These are phyloP conservation scores for Mikania micrantha DNA, from an alignment of 129 eudicot species.

Conservation along the genomic window DNA sequence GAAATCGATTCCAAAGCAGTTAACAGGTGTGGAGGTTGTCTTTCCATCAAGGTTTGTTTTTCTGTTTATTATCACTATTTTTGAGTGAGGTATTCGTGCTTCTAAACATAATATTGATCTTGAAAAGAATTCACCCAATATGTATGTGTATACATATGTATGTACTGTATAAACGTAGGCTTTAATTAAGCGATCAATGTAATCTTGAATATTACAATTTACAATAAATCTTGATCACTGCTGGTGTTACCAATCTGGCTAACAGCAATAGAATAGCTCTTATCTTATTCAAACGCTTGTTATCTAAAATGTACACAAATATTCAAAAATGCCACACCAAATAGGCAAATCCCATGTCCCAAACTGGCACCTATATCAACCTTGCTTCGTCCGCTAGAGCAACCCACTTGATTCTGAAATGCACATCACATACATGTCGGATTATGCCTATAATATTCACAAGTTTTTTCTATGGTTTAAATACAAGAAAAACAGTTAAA, in stretches of 20 bases:
- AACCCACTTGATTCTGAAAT: background rate
- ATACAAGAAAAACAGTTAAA: background rate
- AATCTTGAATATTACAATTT: background rate
- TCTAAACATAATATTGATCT: too few relatives aligned
- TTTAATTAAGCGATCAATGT: background rate
- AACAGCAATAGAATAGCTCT: background rate
- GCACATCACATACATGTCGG: background rate
- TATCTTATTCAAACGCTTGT: background rate
- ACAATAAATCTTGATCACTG: too few relatives aligned
- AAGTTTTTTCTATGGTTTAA: background rate
- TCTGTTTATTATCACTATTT: background rate
- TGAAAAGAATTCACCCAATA: too few relatives aligned
- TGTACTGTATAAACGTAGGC: background rate
- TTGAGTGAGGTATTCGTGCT: too few relatives aligned
- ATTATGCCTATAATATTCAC: background rate
- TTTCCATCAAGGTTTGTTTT: constrained; percentile 72
- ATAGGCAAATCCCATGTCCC: background rate
- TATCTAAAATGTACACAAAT: background rate
- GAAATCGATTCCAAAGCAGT: constrained; percentile 85
- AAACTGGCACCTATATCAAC: background rate
- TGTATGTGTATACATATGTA: background rate
- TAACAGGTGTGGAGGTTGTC: constrained; percentile 54
- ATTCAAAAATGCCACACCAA: background rate
- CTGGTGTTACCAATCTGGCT: too few relatives aligned
- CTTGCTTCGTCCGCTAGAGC: background rate